These are phyloP conservation scores for Hibiscus mutabilis DNA, from an alignment of 345 rosid species.

Conservation along the genomic window DNA sequence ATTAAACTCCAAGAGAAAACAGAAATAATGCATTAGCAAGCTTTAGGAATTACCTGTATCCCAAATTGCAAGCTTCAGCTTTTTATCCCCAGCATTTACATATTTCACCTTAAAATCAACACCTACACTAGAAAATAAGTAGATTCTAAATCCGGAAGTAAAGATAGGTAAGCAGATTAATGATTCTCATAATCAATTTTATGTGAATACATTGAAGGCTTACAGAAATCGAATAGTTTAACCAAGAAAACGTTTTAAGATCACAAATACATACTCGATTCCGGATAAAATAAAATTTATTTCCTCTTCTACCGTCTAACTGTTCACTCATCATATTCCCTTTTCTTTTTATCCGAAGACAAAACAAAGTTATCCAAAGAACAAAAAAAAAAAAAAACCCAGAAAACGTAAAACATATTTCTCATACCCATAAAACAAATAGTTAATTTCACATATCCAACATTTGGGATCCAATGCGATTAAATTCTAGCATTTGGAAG, in stretches of 20 bases:
- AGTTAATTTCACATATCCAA: not conserved
- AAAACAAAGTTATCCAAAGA: not conserved
- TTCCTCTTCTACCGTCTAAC: not conserved
- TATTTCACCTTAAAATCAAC: constrained; percentile 91
- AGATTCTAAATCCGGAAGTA: not conserved
- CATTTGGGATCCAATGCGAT: not conserved
- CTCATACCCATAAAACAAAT: not conserved
- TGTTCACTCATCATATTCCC: not conserved
- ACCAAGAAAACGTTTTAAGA: not conserved
- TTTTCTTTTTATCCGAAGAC: not conserved
- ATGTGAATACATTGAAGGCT: not conserved
- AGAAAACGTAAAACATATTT: not conserved
- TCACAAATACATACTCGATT: not conserved
- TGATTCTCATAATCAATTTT: not conserved
- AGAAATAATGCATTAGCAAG: not conserved
- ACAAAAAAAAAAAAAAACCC: not conserved
- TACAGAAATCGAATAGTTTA: not conserved
- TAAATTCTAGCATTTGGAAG: too few relatives aligned
- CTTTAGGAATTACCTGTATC: constrained; percentile 54
- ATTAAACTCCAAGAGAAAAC: not conserved
- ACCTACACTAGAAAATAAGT: constrained; percentile 33
- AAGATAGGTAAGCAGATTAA: not conserved
- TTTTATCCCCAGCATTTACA: constrained; percentile 66
- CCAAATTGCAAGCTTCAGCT: constrained; percentile 94
- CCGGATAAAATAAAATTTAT: not conserved